Base-by-base conservation (phyloP, 164 flowering plant species). In the Saururus chinensis region DNA sequence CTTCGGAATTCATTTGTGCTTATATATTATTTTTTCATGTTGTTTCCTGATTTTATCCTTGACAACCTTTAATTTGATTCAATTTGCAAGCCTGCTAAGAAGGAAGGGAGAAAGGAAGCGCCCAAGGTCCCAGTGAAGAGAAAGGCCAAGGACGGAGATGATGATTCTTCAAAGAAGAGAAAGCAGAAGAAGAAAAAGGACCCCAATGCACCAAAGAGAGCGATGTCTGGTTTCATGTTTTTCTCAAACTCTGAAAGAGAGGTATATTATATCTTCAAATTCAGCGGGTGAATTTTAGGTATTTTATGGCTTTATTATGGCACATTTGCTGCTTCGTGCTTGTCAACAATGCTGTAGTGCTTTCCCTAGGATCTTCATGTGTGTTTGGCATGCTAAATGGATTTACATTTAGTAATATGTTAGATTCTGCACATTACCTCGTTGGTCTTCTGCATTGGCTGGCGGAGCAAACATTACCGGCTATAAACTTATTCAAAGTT, bases 171-270 rank as follows among this genome's bases (percentile, higher is more conserved):
- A 56, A 89, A 83, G 82, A 95, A 87, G 80, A 91, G 78, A 73
- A 91, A 84, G 57, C 87, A 61, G 62, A 93, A 88, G 76, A 91
- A 81, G 86, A 93, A 93, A 66, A 93, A 91, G 69, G 99, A 95
- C 73, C 99, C 99, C 53, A 95, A 91, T 77, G 97, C 96, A 55
- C 99, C 99, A 52, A 95, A 95, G 76, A 84, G 81, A 66, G 93
- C 95, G 7, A 70, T 84, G 80, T 73, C 93, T 71, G 88, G 85
- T 55, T 95, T 81, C 71, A 85, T 88, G 86, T 86, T 76, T 71
- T 95, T 91, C 82, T 82, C 92, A 11, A 74, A 87, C 30, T 65
- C 64, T 73, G 97, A 95, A 73, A 84, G 96, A 68, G 97, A 91
- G 72, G 99, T 93, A 69, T 64, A 9, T n/a, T n/a, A 13, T 13